phyloP scores from a whole-genome alignment of 2,329 filamentous ascomycete genomes.

The Diaporthe amygdali region DNA sequence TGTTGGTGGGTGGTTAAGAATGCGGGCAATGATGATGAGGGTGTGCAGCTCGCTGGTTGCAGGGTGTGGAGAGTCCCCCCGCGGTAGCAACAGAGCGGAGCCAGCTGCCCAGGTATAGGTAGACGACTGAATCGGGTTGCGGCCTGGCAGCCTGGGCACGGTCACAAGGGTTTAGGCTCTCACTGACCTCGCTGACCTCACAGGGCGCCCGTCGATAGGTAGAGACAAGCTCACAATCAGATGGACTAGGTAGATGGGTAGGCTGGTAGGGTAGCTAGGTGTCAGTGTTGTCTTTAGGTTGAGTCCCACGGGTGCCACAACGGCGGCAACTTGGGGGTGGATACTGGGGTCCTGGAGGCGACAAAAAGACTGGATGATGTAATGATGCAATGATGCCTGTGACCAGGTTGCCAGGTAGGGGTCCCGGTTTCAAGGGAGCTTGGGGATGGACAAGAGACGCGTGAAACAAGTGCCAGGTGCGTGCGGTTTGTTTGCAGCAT shows the following conservation, averaged over 20 bases:
- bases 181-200: conserved; percentile 14
- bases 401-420: not conserved
- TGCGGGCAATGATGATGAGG: conserved; percentile 12
- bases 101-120: not conserved
- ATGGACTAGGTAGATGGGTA: not conserved
- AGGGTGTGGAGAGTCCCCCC: conserved; percentile 10
- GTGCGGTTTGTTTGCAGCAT: conserved; percentile 1
- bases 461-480: not conserved
- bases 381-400: conserved; percentile 11
- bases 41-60: conserved; percentile 10
- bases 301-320: not conserved
- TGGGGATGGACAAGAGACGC: not conserved
- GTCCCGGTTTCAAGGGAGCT: conserved; percentile 7
- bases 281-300: not conserved
- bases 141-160: conserved; percentile 8
- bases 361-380: conserved; percentile 18
- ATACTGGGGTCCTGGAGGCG: not conserved
- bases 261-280: not conserved
- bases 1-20: not conserved
- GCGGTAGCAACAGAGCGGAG: conserved; percentile 25
- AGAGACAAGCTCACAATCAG: not conserved
- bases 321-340: conserved; percentile 2
- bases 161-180: not conserved
- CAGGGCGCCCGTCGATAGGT: not conserved
- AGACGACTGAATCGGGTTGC: conserved; percentile 17